Evolutionary conservation across 768 basidiomycete genomes (phyloP).

Genomic region (Collybia sordida): DNA sequence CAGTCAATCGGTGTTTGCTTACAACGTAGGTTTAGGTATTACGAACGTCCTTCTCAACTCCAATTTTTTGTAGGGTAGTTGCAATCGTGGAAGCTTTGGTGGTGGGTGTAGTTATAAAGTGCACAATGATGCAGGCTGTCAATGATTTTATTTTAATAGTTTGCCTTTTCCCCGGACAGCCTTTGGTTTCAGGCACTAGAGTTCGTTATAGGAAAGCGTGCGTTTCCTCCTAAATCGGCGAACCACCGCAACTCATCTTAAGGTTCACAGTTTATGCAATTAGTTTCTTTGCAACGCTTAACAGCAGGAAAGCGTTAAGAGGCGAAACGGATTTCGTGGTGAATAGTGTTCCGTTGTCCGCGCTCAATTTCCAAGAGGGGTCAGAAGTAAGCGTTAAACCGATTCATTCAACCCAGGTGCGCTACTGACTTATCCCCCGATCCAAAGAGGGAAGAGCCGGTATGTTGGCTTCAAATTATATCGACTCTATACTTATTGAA

Average conservation of each 20-base stretch:
- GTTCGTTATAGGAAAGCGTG: constrained; percentile 48
- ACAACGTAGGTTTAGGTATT: constrained; percentile 38
- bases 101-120: constrained; percentile 25
- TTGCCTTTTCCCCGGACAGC: constrained; percentile 26
- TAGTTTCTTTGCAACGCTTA: constrained; percentile 43
- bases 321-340: neutral
- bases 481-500: neutral
- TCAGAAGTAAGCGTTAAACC: neutral
- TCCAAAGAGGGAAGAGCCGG: neutral
- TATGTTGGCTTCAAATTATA: neutral
- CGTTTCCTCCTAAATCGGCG: constrained; percentile 4
- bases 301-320: constrained; percentile 30
- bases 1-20: constrained; percentile 49
- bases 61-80: constrained; percentile 22
- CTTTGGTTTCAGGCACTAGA: constrained; percentile 39
- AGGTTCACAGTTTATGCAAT: constrained; percentile 40
- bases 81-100: constrained; percentile 37
- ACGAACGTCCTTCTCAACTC: neutral
- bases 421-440: neutral
- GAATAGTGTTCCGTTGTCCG: constrained; percentile 12
- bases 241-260: neutral
- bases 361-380: constrained; percentile 10
- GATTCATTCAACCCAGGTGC: neutral
- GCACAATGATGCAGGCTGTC: too few relatives aligned
- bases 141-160: constrained; percentile 12